These are phyloP conservation scores for Physaria fendleri DNA, from an alignment of 345 rosid genomes.

Conservation along the genomic window DNA sequence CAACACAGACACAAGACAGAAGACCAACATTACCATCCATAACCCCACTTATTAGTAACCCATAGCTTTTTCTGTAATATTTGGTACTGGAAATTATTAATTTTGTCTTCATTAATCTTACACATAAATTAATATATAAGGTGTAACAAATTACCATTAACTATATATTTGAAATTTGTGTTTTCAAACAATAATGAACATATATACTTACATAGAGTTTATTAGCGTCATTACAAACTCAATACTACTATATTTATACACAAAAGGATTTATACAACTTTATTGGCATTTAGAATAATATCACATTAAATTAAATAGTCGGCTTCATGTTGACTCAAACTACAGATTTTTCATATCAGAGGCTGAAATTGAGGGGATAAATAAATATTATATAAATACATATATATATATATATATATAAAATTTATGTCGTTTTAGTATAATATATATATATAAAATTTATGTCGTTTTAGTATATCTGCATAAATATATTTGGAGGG, in stretches of 20 bases:
- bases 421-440: no score
- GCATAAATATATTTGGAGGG: neutral
- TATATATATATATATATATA: neutral
- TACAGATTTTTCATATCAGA: neutral
- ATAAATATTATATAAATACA: no score
- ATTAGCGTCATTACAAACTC: no score
- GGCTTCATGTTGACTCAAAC: slow-evolving; percentile 5
- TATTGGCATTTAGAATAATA: neutral
- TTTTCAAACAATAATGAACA: neutral
- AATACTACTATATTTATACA: no score
- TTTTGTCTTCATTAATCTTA: neutral
- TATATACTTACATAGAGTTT: no score
- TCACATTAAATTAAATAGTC: neutral
- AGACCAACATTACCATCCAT: slow-evolving; percentile 17
- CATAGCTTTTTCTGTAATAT: neutral
- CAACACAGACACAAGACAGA: slow-evolving; percentile 17
- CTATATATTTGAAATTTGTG: neutral
- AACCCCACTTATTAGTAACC: slow-evolving; percentile 14
- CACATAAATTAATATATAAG: neutral
- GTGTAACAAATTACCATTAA: neutral
- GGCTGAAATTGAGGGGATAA: neutral
- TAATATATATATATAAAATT: neutral
- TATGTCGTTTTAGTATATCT: slow-evolving; percentile 11
- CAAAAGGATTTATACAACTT: neutral
- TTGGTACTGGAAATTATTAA: neutral